Conservation (phyloP, 2,329 filamentous ascomycete genomes). For the Coniochaeta ligniaria region DNA sequence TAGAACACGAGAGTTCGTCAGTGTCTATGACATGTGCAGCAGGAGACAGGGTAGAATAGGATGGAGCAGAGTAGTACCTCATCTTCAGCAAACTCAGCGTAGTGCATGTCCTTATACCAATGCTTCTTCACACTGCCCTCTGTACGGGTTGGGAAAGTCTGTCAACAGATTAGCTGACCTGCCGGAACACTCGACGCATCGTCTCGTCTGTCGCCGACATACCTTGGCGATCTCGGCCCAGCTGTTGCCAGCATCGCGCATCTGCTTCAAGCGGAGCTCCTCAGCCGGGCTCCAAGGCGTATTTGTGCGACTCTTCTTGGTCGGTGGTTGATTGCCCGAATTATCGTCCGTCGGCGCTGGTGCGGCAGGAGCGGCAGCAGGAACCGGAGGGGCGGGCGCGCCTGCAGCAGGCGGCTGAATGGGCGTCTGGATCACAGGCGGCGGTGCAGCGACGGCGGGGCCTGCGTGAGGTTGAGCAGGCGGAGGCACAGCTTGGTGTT, state of each 20-base stretch:
- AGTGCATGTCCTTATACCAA: slow-evolving; percentile 99
- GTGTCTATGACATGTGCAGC: not conserved
- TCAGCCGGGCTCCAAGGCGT: slow-evolving; percentile 96
- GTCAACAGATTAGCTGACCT: slow-evolving; percentile 10
- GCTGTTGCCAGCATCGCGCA: slow-evolving; percentile 87
- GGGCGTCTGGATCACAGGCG: slow-evolving; percentile 18
- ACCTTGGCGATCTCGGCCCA: slow-evolving; percentile 99
- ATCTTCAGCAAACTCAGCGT: slow-evolving; percentile 95
- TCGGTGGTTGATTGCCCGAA: slow-evolving; percentile 41
- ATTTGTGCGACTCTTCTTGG: slow-evolving; percentile 96
- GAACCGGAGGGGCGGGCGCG: slow-evolving; percentile 17
- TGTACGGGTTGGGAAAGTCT: slow-evolving; percentile 88
- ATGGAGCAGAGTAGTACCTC: slow-evolving; percentile 55
- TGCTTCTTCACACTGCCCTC: slow-evolving; percentile 99
- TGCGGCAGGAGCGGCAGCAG: slow-evolving; percentile 16
- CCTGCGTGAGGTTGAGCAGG: not conserved
- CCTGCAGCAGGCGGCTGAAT: slow-evolving; percentile 20
- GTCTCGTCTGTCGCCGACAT: slow-evolving; percentile 10
- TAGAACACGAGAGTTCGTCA: slow-evolving; percentile 21
- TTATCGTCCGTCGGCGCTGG: slow-evolving; percentile 22
- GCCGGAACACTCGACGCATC: not conserved
- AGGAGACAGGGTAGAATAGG: not conserved
- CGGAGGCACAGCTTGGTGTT: slow-evolving; percentile 13
- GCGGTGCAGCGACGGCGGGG: slow-evolving; percentile 9
- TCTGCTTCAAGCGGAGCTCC: slow-evolving; percentile 84